Percentiles rank a stretch among this genome's conserved stretches.
Evolutionary conservation across 2,329 filamentous ascomycete species (phyloP).

Genomic region (Dactylonectria estremocensis): DNA sequence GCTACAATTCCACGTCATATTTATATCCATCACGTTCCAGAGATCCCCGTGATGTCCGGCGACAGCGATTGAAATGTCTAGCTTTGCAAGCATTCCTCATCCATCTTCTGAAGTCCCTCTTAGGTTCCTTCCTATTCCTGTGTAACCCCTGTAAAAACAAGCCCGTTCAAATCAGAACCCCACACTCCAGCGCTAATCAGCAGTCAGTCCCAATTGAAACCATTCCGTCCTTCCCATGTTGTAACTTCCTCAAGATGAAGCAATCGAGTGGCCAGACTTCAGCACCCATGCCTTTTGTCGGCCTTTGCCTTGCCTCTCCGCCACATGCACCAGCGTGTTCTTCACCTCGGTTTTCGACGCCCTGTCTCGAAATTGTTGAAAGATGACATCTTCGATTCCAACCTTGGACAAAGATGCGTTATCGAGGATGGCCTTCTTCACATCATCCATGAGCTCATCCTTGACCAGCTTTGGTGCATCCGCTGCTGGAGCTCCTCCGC

Average conservation of each 20-base stretch:
- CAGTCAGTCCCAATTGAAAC: conserved; percentile 40
- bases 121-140: conserved; percentile 24
- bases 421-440: conserved; percentile 59
- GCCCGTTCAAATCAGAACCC: conserved; percentile 38
- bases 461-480: conserved; percentile 54
- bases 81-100: not conserved
- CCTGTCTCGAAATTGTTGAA: conserved; percentile 55
- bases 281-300: conserved; percentile 58
- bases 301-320: conserved; percentile 57
- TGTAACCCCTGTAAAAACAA: conserved; percentile 29
- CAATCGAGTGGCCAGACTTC: conserved; percentile 57
- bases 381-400: conserved; percentile 59
- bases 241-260: conserved; percentile 39
- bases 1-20: conserved; percentile 22
- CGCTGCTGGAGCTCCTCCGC: conserved; percentile 33
- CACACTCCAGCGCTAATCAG: conserved; percentile 47
- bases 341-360: conserved; percentile 59
- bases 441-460: conserved; percentile 57
- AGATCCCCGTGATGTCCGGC: conserved; percentile 22
- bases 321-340: conserved; percentile 59
- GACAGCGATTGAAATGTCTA: conserved; percentile 32
- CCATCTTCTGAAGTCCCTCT: conserved; percentile 3
- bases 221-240: conserved; percentile 32
- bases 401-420: conserved; percentile 59
- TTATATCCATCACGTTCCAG: conserved; percentile 33